Evolutionary conservation across 345 rosid species (phyloP).

Genomic region (Linum usitatissimum): DNA sequence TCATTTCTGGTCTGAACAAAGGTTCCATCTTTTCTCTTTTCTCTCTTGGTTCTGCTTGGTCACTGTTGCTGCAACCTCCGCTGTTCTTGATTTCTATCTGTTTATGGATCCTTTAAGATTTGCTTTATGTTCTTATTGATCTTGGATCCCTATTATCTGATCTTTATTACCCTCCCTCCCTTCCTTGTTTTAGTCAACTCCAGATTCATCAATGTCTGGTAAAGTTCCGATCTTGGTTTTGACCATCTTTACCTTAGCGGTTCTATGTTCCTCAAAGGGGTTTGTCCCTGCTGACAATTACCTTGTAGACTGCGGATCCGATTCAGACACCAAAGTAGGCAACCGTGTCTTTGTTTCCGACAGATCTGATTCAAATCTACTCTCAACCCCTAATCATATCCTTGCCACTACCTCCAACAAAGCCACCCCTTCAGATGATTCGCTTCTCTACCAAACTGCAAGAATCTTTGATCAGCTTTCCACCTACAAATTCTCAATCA

Average conservation of each 20-base stretch:
- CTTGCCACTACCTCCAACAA: conserved; percentile 33
- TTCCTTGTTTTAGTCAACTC: neutral
- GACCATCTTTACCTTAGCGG: conserved; percentile 28
- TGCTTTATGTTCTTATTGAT: neutral
- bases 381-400: conserved; percentile 35
- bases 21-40: conserved; percentile 22
- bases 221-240: conserved; percentile 30
- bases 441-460: conserved; percentile 61
- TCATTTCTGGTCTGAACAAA: conserved; percentile 5
- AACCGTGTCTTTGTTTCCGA: conserved; percentile 59
- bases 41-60: neutral
- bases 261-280: conserved; percentile 32
- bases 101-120: neutral
- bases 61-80: neutral
- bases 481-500: conserved; percentile 48
- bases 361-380: conserved; percentile 33
- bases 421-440: conserved; percentile 26
- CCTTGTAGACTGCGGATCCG: conserved; percentile 77
- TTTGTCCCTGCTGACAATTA: conserved; percentile 56
- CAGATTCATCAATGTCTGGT: conserved; percentile 28
- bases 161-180: conserved; percentile 4
- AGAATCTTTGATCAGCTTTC: conserved; percentile 52
- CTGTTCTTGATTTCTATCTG: conserved; percentile 2
- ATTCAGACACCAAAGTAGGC: conserved; percentile 28
- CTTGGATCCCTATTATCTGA: conserved; percentile 10